Percentiles rank a stretch among this genome's conserved stretches.
phyloP scores from a whole-genome alignment of 306 rosid genomes.

The Parietaria judaica region DNA sequence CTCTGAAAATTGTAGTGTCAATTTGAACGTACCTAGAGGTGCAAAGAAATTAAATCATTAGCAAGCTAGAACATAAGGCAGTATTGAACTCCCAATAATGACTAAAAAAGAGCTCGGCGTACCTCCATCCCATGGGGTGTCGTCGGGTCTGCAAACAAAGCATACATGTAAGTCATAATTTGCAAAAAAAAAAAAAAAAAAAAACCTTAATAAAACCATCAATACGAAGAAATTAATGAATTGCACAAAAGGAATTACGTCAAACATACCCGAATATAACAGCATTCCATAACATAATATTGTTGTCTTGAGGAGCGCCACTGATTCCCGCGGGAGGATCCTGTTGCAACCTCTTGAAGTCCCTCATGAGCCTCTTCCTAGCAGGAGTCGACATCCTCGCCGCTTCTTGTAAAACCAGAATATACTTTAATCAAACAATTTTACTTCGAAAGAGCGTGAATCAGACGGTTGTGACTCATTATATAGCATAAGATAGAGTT shows the following conservation, averaged over 20 bases:
- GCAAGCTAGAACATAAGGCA: background rate
- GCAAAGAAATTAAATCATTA: constrained; percentile 8
- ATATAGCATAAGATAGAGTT: no score
- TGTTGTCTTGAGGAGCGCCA: constrained; percentile 94
- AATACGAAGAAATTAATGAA: constrained; percentile 6
- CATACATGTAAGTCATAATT: constrained; percentile 19
- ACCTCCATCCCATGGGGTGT: constrained; percentile 99
- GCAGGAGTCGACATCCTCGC: constrained; percentile 90
- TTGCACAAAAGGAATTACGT: constrained; percentile 5
- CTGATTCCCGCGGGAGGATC: constrained; percentile 96
- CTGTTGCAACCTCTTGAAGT: constrained; percentile 85
- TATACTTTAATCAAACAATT: background rate
- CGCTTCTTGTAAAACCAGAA: constrained; percentile 31
- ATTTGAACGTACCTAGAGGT: constrained; percentile 79
- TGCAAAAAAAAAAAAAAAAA: background rate
- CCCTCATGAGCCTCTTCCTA: constrained; percentile 93
- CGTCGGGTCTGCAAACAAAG: constrained; percentile 74
- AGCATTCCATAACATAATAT: constrained; percentile 97
- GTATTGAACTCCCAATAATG: background rate
- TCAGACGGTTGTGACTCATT: no score
- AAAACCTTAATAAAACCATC: no score
- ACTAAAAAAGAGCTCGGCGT: constrained; percentile 21
- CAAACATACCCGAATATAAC: constrained; percentile 82
- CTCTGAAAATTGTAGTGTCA: constrained; percentile 85
- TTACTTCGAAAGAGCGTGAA: background rate